Conservation (phyloP, 257 asterid species). For the Apocynum venetum region DNA sequence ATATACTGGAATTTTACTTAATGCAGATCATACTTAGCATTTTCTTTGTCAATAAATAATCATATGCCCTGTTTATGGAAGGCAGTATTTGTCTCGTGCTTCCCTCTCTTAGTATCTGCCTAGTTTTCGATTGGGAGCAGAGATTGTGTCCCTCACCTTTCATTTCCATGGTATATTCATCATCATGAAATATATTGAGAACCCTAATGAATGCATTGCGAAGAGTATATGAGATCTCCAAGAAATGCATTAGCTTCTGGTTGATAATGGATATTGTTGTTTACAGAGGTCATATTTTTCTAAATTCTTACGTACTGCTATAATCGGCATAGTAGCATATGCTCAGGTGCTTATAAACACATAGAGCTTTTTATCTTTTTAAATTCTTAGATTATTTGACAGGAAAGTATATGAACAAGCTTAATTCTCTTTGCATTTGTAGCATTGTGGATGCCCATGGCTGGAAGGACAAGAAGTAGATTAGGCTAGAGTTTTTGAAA, state of each 20-base stretch:
- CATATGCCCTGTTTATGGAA: neutral
- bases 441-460: neutral
- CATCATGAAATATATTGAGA: neutral
- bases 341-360: too few relatives aligned
- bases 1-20: neutral
- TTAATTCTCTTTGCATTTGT: neutral
- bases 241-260: neutral
- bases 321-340: too few relatives aligned
- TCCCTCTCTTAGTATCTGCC: too few relatives aligned
- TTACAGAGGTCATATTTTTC: neutral
- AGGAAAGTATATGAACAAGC: neutral
- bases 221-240: neutral
- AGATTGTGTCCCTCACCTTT: neutral
- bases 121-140: neutral
- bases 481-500: neutral
- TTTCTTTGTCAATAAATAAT: neutral
- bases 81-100: neutral
- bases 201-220: neutral
- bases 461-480: neutral
- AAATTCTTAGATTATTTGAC: neutral
- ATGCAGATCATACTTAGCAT: neutral
- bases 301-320: too few relatives aligned
- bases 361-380: too few relatives aligned
- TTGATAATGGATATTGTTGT: neutral
- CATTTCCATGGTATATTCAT: neutral